Evolutionary conservation across 805 yeast genomes (phyloP).

Genomic region (Myxozyma vanderwaltii): DNA sequence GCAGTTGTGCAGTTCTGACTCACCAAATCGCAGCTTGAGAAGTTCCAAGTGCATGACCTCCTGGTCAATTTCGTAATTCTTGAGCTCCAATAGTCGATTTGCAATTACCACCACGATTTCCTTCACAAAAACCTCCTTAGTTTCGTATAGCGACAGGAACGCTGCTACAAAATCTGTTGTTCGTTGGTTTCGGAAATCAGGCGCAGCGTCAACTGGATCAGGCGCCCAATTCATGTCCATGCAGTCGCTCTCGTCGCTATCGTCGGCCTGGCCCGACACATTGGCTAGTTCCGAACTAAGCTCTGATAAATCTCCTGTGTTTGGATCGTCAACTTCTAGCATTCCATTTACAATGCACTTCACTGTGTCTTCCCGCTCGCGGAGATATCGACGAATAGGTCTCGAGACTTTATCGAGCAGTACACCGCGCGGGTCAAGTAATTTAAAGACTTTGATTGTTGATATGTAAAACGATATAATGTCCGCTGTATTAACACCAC

Average conservation of each 20-base stretch:
- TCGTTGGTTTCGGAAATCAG: conserved; percentile 55
- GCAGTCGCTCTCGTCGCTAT: conserved; percentile 45
- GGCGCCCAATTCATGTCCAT: conserved; percentile 70
- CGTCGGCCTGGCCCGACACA: conserved; percentile 22
- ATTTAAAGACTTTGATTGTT: conserved; percentile 67
- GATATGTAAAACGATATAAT: conserved; percentile 69
- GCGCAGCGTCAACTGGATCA: conserved; percentile 88
- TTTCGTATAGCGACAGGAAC: conserved; percentile 69
- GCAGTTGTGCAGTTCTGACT: conserved; percentile 62
- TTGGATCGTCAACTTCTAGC: conserved; percentile 50
- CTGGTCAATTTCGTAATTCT: conserved; percentile 38
- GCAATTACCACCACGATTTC: conserved; percentile 68
- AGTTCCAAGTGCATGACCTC: conserved; percentile 48
- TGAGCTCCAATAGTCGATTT: conserved; percentile 51
- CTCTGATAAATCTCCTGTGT: conserved; percentile 54
- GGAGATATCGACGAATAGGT: conserved; percentile 72
- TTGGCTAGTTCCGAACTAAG: conserved; percentile 47
- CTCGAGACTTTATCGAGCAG: conserved; percentile 74
- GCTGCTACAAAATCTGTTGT: conserved; percentile 68
- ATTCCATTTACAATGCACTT: conserved; percentile 70
- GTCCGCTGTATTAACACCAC: conserved; percentile 78
- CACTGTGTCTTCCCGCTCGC: conserved; percentile 73
- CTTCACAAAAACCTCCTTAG: conserved; percentile 63
- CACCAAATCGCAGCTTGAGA: conserved; percentile 66
- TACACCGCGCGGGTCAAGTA: conserved; percentile 86